These are phyloP conservation scores for Neopestalotiopsis clavispora DNA, from an alignment of 2,329 filamentous ascomycete genomes.

Conservation along the genomic window DNA sequence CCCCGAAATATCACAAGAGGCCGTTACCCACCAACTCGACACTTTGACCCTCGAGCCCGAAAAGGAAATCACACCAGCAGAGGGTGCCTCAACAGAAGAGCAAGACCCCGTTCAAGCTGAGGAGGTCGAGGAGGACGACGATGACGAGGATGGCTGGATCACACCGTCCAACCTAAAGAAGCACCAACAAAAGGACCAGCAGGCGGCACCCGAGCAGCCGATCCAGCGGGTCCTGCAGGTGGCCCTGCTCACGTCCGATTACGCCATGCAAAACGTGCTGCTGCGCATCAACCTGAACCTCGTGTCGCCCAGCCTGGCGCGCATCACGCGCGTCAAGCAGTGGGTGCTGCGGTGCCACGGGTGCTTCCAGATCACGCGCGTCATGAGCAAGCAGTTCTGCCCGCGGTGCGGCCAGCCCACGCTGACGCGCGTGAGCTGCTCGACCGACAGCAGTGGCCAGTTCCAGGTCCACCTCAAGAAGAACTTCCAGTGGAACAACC, in stretches of 20 bases:
- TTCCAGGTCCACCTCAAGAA: conserved; percentile 88
- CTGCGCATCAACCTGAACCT: conserved; percentile 94
- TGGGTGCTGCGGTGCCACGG: conserved; percentile 93
- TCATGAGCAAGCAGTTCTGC: conserved; percentile 92
- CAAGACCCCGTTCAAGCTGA: conserved; percentile 32
- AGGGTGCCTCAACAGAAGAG: conserved; percentile 21
- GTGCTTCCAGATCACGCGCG: conserved; percentile 83
- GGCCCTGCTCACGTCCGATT: conserved; percentile 93
- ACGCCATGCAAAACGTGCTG: conserved; percentile 96
- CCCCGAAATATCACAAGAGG: conserved; percentile 13
- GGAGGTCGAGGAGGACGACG: conserved; percentile 45
- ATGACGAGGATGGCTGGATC: conserved; percentile 83
- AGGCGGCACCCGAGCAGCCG: conserved; percentile 51
- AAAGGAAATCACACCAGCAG: conserved; percentile 24
- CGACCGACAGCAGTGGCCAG: conserved; percentile 78
- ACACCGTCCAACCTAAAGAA: conserved; percentile 91
- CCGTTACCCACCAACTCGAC: conserved; percentile 18
- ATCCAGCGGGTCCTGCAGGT: conserved; percentile 75
- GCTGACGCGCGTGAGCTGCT: conserved; percentile 83
- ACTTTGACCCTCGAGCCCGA: conserved; percentile 19
- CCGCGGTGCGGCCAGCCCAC: conserved; percentile 87
- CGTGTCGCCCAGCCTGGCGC: conserved; percentile 76
- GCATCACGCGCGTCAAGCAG: conserved; percentile 84
- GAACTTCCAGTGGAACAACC: conserved; percentile 95
- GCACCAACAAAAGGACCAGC: conserved; percentile 72